Conservation (phyloP, 73 alveolate species). For the Blepharisma stoltei region DNA sequence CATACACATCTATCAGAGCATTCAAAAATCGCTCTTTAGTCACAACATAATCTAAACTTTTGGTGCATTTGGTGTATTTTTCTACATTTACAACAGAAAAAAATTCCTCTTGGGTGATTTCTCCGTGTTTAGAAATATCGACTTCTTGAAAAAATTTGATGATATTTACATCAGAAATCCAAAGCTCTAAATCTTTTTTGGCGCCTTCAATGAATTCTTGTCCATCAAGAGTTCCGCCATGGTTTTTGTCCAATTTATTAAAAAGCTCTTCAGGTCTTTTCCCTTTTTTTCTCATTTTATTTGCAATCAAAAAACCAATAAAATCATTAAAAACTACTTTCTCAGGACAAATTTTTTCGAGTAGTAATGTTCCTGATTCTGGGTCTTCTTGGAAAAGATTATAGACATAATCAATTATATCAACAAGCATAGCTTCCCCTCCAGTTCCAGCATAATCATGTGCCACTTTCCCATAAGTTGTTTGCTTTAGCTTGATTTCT, state of each 20-base stretch:
- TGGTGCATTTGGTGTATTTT: not conserved
- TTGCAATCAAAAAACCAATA: not conserved
- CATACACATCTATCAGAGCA: slow-evolving; percentile 11
- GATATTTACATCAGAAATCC: slow-evolving; percentile 27
- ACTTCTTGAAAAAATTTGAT: not conserved
- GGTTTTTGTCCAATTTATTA: slow-evolving; percentile 3
- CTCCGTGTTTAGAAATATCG: not conserved
- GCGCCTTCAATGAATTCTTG: slow-evolving; percentile 27
- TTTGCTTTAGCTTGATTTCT: not conserved
- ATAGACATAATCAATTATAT: slow-evolving; percentile 8
- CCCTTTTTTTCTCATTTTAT: slow-evolving; percentile 28
- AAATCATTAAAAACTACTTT: slow-evolving; percentile 3
- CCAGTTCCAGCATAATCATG: slow-evolving; percentile 15
- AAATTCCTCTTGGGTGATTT: slow-evolving; percentile 19
- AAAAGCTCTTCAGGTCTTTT: slow-evolving; percentile 28
- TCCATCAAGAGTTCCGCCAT: slow-evolving; percentile 17
- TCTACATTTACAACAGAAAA: not conserved
- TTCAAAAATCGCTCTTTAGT: slow-evolving; percentile 20
- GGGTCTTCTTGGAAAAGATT: slow-evolving; percentile 12
- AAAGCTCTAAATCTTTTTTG: not conserved
- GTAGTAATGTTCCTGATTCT: not conserved
- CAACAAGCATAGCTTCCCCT: slow-evolving; percentile 3
- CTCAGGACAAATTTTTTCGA: slow-evolving; percentile 2
- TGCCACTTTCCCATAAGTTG: not conserved
- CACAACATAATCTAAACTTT: not conserved